A percentile compares a stretch with the other conserved stretches of the same genome.
Conservation (phyloP, 2,329 filamentous ascomycete genomes). For the Ambrosiella cleistominuta region DNA sequence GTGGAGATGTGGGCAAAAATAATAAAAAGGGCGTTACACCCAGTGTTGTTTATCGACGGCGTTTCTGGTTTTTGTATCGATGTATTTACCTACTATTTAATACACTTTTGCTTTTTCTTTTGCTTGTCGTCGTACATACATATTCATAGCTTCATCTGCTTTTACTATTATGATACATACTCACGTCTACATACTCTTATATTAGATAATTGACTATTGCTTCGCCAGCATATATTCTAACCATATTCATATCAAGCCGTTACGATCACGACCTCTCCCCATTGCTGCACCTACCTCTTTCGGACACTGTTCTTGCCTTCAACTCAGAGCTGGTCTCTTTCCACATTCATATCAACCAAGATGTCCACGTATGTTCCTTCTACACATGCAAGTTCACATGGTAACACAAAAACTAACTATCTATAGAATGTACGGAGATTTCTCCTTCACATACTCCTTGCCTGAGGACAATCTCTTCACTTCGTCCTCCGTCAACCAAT, state of each 20-base stretch:
- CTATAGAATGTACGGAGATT: constrained; percentile 32
- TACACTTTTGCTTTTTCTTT: background rate
- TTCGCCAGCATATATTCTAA: background rate
- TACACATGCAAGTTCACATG: background rate
- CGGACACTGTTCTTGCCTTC: background rate
- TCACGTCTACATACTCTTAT: background rate
- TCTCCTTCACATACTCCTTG: constrained; percentile 38
- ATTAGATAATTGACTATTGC: background rate
- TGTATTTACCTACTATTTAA: background rate
- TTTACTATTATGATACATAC: background rate
- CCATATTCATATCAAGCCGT: background rate
- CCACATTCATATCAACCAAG: background rate
- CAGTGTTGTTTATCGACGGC: background rate
- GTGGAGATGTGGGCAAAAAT: background rate
- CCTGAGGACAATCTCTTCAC: constrained; percentile 12
- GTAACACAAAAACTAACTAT: constrained; percentile 5
- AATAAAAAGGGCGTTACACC: background rate
- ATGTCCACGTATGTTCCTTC: constrained; percentile 17
- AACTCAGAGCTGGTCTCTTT: constrained; percentile 8
- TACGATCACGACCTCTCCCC: background rate
- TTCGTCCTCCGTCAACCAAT: constrained; percentile 20
- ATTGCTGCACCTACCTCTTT: background rate
- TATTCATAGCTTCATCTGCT: background rate
- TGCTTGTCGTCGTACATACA: background rate
- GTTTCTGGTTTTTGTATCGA: background rate